Base-by-base conservation (phyloP, 345 rosid genomes). In the Murraya koenigii region DNA sequence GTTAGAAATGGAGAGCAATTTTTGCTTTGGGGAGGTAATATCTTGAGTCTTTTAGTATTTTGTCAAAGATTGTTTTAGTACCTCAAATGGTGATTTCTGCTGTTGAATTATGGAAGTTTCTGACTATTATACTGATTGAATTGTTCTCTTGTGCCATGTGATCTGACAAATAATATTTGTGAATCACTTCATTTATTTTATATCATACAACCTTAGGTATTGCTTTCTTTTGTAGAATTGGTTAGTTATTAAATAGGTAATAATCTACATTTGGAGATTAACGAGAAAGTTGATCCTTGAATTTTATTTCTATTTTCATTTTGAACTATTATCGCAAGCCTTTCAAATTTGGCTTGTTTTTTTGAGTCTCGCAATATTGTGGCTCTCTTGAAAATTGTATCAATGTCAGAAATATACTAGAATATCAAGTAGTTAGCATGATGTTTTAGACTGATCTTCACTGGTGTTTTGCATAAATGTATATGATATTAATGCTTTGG, bases 1-100 rank as follows among this genome's bases (percentile, higher is more conserved):
- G 72, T 85, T 93, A 76, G 94, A 92, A 78, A 75, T 81, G 77
- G 99, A 96, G 78, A 96, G 98, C 93, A 96, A 93, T 74, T 96
- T 96, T 88, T 93, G 99, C 94, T 93, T 90, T 82, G 99, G 99
- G 82, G 99, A 96, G 99, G 99, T 96, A 39, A 55, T 76, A 75
- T 81, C 84, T 76, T 35, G 38, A 72, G 69, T 83, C 82, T 78
- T 77, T 84, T 85, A 69, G 67, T 72, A 77, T 65, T 71, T 52
- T 80, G 35, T 74, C 63, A 44, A 58, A 28, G 78, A 75, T 71
- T 76, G 20, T 81, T 81, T 82, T 70, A 64, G 77, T 71, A 56
- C 69, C 30, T 52, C 25, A 36, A 30, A 62, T 71, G 68, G 26
- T 36, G 17, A 28, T 78, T 20, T 44, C 19, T 74, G 15, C 32